Conservation (phyloP, 192 early-diverging fungal species). For the Umbelopsis vinacea region DNA sequence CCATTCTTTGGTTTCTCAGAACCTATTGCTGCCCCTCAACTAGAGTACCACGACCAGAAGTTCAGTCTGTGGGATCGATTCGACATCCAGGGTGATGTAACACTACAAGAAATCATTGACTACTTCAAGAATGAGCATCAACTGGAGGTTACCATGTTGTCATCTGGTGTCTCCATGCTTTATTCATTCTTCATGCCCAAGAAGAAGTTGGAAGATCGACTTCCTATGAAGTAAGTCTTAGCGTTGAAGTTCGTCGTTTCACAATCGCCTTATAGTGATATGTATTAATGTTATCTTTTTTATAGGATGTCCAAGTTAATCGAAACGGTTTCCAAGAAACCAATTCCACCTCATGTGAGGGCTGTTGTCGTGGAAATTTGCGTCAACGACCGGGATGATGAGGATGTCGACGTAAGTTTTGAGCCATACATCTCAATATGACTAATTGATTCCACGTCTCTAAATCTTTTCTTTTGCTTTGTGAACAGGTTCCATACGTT, state of each 20-base stretch:
- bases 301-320: slow-evolving; percentile 78
- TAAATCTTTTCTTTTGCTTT: too few species aligned
- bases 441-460: too few species aligned
- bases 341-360: slow-evolving; percentile 83
- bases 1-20: slow-evolving; percentile 99
- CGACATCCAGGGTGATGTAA: slow-evolving; percentile 81
- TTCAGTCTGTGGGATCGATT: slow-evolving; percentile 98
- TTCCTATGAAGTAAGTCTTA: slow-evolving; percentile 70
- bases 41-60: slow-evolving; percentile 85
- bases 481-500: slow-evolving; percentile 49
- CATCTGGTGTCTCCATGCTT: slow-evolving; percentile 90
- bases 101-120: slow-evolving; percentile 89
- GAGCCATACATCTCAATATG: neutral
- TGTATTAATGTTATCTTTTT: neutral
- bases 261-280: neutral
- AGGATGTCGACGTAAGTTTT: slow-evolving; percentile 82
- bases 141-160: slow-evolving; percentile 92
- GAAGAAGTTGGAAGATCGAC: slow-evolving; percentile 85
- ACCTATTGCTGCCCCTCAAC: slow-evolving; percentile 88
- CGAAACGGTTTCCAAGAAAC: slow-evolving; percentile 84
- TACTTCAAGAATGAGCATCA: slow-evolving; percentile 80
- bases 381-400: slow-evolving; percentile 84
- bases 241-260: neutral
- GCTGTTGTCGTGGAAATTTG: slow-evolving; percentile 86
- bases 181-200: slow-evolving; percentile 86